Percentiles rank a stretch among this genome's conserved stretches.
Conservation (phyloP, 2,329 filamentous ascomycete species). For the Talaromyces albobiverticillius region DNA sequence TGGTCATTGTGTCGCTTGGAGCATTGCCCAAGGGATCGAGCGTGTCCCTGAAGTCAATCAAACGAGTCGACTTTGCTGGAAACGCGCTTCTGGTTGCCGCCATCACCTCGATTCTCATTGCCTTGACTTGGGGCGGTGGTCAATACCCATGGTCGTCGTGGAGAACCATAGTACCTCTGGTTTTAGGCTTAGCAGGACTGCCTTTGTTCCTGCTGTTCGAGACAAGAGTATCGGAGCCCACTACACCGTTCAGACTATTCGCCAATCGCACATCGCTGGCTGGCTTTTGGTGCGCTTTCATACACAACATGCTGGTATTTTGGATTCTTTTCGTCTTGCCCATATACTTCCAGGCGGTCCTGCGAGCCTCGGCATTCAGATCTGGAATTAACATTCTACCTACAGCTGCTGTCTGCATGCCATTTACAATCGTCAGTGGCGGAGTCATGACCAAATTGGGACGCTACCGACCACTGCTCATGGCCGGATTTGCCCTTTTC, state of each 20-base stretch:
- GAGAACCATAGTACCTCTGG: background rate
- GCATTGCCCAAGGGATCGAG: background rate
- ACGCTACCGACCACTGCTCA: background rate
- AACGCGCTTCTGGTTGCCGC: background rate
- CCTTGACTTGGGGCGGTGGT: background rate
- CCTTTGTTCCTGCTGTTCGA: background rate
- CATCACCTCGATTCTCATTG: background rate
- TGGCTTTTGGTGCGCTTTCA: background rate
- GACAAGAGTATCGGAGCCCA: background rate
- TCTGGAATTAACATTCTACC: background rate
- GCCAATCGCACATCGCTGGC: background rate
- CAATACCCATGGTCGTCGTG: background rate
- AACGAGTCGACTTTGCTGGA: background rate
- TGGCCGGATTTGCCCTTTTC: background rate
- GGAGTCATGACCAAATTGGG: background rate
- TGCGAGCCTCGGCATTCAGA: background rate
- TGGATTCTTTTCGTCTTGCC: background rate
- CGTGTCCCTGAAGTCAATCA: background rate
- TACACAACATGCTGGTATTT: background rate
- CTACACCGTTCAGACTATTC: background rate
- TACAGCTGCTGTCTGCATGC: background rate
- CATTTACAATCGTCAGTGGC: background rate
- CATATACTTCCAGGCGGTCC: slow-evolving; percentile 3
- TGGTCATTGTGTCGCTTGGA: background rate
- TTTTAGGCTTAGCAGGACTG: background rate